Conservation (phyloP, 2,329 filamentous ascomycete species). For the Leptographium radiaticola region DNA sequence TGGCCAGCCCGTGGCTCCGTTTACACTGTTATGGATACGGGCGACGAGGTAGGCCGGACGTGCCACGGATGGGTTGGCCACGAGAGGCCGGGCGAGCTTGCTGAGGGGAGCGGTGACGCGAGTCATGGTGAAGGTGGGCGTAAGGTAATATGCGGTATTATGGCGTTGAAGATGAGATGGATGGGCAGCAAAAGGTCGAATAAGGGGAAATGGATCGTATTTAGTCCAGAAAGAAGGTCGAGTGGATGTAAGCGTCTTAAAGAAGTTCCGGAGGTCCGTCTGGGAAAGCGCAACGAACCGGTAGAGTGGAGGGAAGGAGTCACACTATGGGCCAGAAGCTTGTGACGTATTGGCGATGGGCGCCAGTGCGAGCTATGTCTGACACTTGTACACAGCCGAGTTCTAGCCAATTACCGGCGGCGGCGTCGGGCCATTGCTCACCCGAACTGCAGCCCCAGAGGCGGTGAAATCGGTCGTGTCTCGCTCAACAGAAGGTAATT, state of each 20-base stretch:
- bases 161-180: background rate
- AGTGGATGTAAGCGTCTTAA: too few species aligned
- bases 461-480: too few species aligned
- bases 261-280: background rate
- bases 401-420: background rate
- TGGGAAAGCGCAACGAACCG: background rate
- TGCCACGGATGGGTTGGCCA: slow-evolving; percentile 25
- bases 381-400: too few species aligned
- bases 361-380: background rate
- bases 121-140: slow-evolving; percentile 24
- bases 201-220: background rate
- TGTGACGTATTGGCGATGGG: background rate
- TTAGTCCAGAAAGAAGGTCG: too few species aligned
- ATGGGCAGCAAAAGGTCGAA: background rate
- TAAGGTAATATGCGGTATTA: background rate
- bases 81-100: slow-evolving; percentile 34
- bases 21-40: slow-evolving; percentile 19
- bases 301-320: background rate
- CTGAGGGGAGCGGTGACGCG: slow-evolving; percentile 34
- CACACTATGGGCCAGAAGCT: slow-evolving; percentile 3
- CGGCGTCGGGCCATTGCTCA: too few species aligned
- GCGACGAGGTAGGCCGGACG: slow-evolving; percentile 16
- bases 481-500: too few species aligned
- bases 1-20: slow-evolving; percentile 26
- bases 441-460: too few species aligned